Evolutionary conservation across 2,329 filamentous ascomycete species (phyloP), one percentile per base, ranked within the genome.

Genomic region (Epicoccum nigrum): DNA sequence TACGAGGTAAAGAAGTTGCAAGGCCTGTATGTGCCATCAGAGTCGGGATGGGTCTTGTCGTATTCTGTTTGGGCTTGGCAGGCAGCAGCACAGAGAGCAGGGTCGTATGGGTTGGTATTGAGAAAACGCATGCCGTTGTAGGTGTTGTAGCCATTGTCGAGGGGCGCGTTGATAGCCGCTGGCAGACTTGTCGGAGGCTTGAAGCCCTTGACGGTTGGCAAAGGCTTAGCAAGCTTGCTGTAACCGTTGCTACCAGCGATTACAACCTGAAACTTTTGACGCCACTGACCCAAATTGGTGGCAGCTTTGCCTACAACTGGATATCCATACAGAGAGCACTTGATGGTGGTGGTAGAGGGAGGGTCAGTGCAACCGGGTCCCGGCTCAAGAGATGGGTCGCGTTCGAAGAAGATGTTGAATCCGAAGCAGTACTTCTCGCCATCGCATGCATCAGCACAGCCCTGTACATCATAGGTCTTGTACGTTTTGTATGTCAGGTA

Each of bases 1-100:
- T 73, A 74, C 2, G 64, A 58, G 32, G 68, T 69, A 51, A 62
- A 69, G 54, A 71, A 70, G 37, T 68, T 70, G 64, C 70, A 73
- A 17, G 37, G 39, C 3, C 21, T 11, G 20, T 25, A 25, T 7
- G 21, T 8, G 27, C 19, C 32, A 16, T 4, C 17, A 9, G 20
- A n/a, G 8, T 32, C 30, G 4, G 46, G 46, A n/a, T 49, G 46
- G 1, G 35, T 19, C 5, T 38, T 42, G 33, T 49, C 37, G n/a
- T 43, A 49, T n/a, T 49, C 31, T 4, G 38, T 23, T 7, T 32
- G 35, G 3, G 38, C 46, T 7, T 49, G 20, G 39, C 46, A 49
- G 17, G 30, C 30, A 4, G 38, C 46, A 4, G 39, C 46, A 12
- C 46, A 49, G 2, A 32, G 7, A 9, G 35, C 17, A 2, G 46